A percentile compares a stretch with the other conserved stretches of the same genome.
phyloP scores from a whole-genome alignment of 306 rosid species.

The Citrullus amarus region DNA sequence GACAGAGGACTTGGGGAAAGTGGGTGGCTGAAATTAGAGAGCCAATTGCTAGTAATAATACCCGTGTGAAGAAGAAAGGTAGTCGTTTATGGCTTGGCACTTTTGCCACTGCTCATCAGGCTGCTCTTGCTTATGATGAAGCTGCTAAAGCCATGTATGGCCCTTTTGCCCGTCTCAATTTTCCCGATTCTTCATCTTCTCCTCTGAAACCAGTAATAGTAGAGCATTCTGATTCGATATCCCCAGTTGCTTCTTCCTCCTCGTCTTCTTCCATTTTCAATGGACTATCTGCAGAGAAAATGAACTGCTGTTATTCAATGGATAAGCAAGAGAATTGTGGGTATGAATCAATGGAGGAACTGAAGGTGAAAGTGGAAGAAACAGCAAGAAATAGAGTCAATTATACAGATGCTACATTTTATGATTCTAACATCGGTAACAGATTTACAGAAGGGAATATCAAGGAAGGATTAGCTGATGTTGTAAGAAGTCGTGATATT shows the following conservation, averaged over 20 bases:
- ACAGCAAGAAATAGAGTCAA: background rate
- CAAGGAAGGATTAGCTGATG: constrained; percentile 13
- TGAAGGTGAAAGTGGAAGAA: constrained; percentile 1
- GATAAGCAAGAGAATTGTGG: background rate
- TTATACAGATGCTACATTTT: background rate
- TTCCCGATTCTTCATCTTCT: constrained; percentile 18
- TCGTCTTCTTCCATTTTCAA: background rate
- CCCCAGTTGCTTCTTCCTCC: background rate
- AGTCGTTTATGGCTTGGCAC: constrained; percentile 89
- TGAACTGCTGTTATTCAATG: background rate
- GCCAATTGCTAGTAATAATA: constrained; percentile 23
- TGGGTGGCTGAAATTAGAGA: constrained; percentile 92
- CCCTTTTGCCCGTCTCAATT: constrained; percentile 55
- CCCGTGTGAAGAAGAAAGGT: constrained; percentile 17
- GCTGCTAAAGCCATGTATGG: constrained; percentile 83
- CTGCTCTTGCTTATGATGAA: constrained; percentile 80
- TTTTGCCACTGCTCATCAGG: constrained; percentile 61
- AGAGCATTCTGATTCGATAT: background rate
- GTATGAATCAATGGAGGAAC: background rate
- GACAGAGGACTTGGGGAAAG: constrained; percentile 92
- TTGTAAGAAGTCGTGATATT: background rate
- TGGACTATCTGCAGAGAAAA: background rate
- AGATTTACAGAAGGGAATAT: constrained; percentile 18
- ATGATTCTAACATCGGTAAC: constrained; percentile 11
- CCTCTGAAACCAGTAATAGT: background rate